Evolutionary conservation across 306 rosid genomes (phyloP), one percentile per base, ranked within the genome.

Genomic region (Clitoria ternatea): DNA sequence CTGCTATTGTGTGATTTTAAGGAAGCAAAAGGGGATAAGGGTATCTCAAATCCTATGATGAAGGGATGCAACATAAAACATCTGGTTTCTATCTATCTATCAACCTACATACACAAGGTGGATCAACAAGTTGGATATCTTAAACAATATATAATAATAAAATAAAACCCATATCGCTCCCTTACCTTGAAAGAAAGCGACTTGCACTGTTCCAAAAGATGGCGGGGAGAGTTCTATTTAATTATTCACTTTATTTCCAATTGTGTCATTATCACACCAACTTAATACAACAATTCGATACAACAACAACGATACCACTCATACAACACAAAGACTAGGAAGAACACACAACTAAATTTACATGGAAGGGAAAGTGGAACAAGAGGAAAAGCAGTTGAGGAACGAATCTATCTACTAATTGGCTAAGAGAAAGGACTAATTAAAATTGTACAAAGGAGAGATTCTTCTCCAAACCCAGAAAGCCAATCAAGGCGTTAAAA

Each of bases 11-110:
- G 66, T 40, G 7, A 5, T 52, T 80, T 81, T 85, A 82, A 84
- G 90, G 96, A 87, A 83, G 90, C 94, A 87, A 71, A 80, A n/a
- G n/a, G 76, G 73, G 80, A 77, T 79, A 78, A 83, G 89, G 85
- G 77, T 65, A 76, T 61, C 64, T 81, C 84, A 78, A 81, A 80
- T 74, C 85, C 81, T 73, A 70, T 19, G 63, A 70, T 19, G 63
- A 44, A 80, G 79, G 37, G 81, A 81, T 79, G 88, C 96, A 90
- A 85, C 98, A 94, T 68, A 88, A 85, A 90, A 70, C 94, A 90
- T 93, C 94, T 85, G 96, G 82, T 45, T 45, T 74, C 75, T 63
- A 4, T 66, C 35, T 15, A 56, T 59, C 59, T 10, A 55, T 1
- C 7, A 20, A 11, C 49, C 55, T 39, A 5, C 43, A 43, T 43